Conservation (phyloP, 2,329 filamentous ascomycete species). For the Phialophora chinensis region DNA sequence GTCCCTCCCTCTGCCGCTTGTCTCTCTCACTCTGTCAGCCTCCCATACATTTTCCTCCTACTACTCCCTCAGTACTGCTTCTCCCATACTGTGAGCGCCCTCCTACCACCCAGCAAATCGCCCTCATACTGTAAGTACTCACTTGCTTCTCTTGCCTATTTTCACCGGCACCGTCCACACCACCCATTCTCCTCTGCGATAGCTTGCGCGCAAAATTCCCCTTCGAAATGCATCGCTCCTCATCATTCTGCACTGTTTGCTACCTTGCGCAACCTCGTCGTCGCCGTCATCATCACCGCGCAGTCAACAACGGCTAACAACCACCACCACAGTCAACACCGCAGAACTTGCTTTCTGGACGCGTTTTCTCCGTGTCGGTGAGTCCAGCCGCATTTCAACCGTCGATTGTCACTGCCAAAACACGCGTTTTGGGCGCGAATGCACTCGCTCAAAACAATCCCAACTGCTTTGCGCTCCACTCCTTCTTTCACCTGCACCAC, state of each 20-base stretch:
- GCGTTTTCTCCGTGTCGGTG: slow-evolving; percentile 32
- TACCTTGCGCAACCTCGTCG: slow-evolving; percentile 34
- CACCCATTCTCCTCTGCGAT: slow-evolving; percentile 24
- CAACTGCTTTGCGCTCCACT: slow-evolving; percentile 19
- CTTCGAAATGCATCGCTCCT: slow-evolving; percentile 36
- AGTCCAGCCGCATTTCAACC: slow-evolving; percentile 10
- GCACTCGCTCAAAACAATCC: slow-evolving; percentile 25
- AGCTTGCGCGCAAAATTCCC: slow-evolving; percentile 35
- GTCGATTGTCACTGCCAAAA: slow-evolving; percentile 18
- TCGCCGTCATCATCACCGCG: slow-evolving; percentile 33
- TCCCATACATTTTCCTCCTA: slow-evolving; percentile 25
- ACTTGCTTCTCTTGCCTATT: slow-evolving; percentile 30
- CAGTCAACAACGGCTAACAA: slow-evolving; percentile 46
- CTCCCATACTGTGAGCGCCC: slow-evolving; percentile 22
- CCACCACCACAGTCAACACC: slow-evolving; percentile 39
- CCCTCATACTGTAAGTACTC: slow-evolving; percentile 35
- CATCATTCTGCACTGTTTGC: slow-evolving; percentile 32
- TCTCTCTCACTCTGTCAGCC: slow-evolving; percentile 14
- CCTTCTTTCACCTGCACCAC: slow-evolving; percentile 4
- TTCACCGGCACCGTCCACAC: slow-evolving; percentile 26
- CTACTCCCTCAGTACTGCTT: slow-evolving; percentile 22
- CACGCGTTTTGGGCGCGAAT: slow-evolving; percentile 33
- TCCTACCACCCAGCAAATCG: slow-evolving; percentile 22
- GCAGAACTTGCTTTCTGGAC: slow-evolving; percentile 23
- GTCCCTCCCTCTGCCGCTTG: slow-evolving; percentile 5